Evolutionary conservation across 192 early-diverging fungal genomes (phyloP), one percentile per base, ranked within the genome.

Genomic region (Coemansia sp.): DNA sequence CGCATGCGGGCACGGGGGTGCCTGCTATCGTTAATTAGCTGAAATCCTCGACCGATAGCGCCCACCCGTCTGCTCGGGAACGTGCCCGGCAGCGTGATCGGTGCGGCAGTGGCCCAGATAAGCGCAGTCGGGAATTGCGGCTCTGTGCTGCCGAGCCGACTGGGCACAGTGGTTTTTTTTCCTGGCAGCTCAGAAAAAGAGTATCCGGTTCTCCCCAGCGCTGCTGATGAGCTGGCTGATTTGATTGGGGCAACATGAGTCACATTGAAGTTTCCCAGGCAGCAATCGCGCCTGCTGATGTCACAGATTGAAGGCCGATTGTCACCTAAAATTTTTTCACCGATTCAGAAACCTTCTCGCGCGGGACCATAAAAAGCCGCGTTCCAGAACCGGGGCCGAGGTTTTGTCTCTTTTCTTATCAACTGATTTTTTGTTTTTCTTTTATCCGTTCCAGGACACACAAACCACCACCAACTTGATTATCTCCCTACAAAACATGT

Each of bases 401-500:
- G n/a, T 28, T 29, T 30, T 20, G 15, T 15, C 2, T 20, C 46
- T 28, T 31, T 11, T 29, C 36, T 35, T n/a, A 36, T 4, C 3
- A 36, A 11, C 12, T n/a, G 15, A 34, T 8, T 30, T 19, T 26
- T 47, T 28, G 7, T 30, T 31, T 30, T 51, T 14, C 2, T 17
- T 26, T 15, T 6, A 8, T 14, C 28, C 3, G 28, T n/a, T n/a
- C n/a, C n/a, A n/a, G n/a, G n/a, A n/a, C n/a, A 50, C 17, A 1
- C 14, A 34, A 50, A 47, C 11, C 21, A 50, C 49, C 50, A 52
- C 27, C 31, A 38, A 45, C 27, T 36, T 32, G 32, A 8, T 8
- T 35, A n/a, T n/a, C n/a, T 35, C n/a, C n/a, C 2, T 35, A 2
- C n/a, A 15, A 55, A 63, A 44, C 2, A 63, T 67, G 60, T 67